Conservation (phyloP, 305 asterid genomes). For the Petunia hybrid region DNA sequence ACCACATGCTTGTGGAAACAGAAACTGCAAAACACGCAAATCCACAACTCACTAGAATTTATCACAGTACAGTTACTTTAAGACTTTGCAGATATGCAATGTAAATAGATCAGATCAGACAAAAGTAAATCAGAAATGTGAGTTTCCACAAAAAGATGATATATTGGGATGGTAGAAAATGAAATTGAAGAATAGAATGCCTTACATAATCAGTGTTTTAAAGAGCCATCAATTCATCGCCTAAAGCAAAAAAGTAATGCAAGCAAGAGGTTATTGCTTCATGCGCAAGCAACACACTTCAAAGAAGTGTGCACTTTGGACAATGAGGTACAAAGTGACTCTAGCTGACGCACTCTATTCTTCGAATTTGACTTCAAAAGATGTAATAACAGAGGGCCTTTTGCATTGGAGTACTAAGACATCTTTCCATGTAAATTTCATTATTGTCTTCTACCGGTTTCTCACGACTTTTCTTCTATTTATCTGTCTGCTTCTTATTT, state of each 20-base stretch:
- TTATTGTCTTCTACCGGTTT: too few relatives aligned
- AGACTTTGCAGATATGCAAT: neutral
- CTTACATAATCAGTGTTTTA: neutral
- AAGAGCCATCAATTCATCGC: neutral
- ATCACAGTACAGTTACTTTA: neutral
- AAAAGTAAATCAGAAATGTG: neutral
- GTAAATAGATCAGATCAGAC: neutral
- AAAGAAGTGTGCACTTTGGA: neutral
- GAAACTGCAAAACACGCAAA: constrained; percentile 26
- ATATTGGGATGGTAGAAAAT: neutral
- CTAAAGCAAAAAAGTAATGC: neutral
- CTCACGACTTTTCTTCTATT: too few relatives aligned
- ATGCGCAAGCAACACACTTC: neutral
- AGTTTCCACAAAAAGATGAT: neutral
- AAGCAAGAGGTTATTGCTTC: too few relatives aligned
- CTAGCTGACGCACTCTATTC: neutral
- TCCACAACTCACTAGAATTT: neutral
- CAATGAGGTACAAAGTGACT: neutral
- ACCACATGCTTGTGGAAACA: constrained; percentile 31
- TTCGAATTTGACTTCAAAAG: neutral
- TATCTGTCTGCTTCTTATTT: too few relatives aligned
- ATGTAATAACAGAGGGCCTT: neutral
- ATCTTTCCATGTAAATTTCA: too few relatives aligned
- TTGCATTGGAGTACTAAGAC: too few relatives aligned
- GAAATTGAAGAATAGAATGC: neutral